Base-by-base conservation (phyloP, 306 rosid species). In the Gynostemma pentaphyllum region DNA sequence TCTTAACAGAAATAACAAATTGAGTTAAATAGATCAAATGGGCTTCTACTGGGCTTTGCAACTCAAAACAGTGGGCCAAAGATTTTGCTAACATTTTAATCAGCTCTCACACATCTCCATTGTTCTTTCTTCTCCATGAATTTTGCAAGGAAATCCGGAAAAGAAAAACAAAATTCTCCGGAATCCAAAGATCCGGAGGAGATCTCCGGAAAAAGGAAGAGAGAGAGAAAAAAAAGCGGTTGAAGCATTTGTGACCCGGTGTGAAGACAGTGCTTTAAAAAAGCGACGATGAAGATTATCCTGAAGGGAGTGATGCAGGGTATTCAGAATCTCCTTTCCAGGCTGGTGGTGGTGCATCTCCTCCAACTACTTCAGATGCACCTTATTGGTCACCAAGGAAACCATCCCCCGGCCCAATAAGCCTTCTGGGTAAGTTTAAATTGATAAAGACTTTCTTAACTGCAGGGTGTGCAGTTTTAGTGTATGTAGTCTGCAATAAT, bases 201-300 rank as follows among this genome's bases (percentile, higher is more conserved):
- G n/a, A n/a, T n/a, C n/a, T n/a, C n/a, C n/a, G n/a, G n/a, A n/a
- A n/a, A n/a, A n/a, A n/a, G n/a, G n/a, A n/a, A n/a, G n/a, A n/a
- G n/a, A n/a, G n/a, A n/a, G n/a, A n/a, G n/a, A n/a, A n/a, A n/a
- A n/a, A n/a, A n/a, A n/a, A n/a, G n/a, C n/a, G n/a, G n/a, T n/a
- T 21, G 97, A 92, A 59, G 90, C 94, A 51, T 92, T 92, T 79
- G 90, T 92, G 15, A 88, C 94, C 32, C 97, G n/a, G 94, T 32
- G 75, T 76, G 64, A 85, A 76, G 76, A 42, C 90, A 32, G 72
- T 84, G 49, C 72, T 83, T 67, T 88, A 70, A 53, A 88, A 50
- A 84, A 77, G 84, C 2, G 99, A 92, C 66, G 99, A 88, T 28
- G 97, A 88, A 37, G 97, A 92, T 61, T 88, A 74, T 70, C 81